These are phyloP conservation scores for Solanum chilense DNA, from an alignment of 257 asterid genomes.

Conservation along the genomic window DNA sequence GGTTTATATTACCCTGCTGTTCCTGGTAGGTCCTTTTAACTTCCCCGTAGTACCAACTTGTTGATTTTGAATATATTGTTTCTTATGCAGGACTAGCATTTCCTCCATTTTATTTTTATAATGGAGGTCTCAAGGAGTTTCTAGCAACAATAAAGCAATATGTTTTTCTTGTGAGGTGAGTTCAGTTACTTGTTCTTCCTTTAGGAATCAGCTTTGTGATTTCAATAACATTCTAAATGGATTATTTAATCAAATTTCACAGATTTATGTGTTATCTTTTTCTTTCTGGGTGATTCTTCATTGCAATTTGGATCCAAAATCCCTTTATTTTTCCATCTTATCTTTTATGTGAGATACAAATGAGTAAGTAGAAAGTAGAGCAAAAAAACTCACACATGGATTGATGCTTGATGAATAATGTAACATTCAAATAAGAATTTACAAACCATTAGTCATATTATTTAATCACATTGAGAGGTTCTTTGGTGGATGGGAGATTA, in stretches of 20 bases:
- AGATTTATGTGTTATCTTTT: neutral
- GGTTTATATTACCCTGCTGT: neutral
- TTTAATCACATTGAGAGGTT: neutral
- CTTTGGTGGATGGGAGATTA: neutral
- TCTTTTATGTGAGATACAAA: neutral
- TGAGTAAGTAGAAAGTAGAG: neutral
- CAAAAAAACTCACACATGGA: neutral
- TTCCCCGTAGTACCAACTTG: neutral
- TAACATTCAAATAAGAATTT: neutral
- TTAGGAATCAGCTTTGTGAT: neutral
- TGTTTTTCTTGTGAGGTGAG: constrained; percentile 69
- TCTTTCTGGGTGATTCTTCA: neutral
- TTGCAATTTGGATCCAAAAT: neutral
- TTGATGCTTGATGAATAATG: neutral
- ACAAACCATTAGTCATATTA: neutral
- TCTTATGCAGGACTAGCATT: constrained; percentile 70
- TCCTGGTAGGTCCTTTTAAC: neutral
- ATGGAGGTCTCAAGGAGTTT: constrained; percentile 94
- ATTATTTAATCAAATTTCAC: neutral
- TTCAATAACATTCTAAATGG: neutral
- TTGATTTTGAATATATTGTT: neutral
- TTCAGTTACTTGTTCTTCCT: constrained; percentile 7
- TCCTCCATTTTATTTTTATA: constrained; percentile 93
- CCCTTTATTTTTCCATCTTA: neutral
- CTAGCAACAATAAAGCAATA: constrained; percentile 82